Conservation (phyloP, 208 protist species). For the Crithidia mellificae region DNA sequence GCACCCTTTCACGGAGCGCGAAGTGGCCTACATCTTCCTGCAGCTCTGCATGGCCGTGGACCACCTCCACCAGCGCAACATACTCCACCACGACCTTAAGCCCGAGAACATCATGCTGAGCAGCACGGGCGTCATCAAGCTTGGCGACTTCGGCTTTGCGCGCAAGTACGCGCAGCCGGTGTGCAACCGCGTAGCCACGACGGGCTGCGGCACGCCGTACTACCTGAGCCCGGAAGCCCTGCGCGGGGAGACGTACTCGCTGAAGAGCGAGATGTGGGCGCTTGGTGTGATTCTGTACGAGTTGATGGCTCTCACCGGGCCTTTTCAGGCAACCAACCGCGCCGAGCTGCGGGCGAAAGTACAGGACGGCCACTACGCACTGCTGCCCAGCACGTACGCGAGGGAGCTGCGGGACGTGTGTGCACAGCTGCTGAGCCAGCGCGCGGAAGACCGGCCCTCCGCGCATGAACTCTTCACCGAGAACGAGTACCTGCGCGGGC, state of each 20-base stretch:
- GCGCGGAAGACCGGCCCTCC: conserved; percentile 18
- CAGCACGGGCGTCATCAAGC: conserved; percentile 67
- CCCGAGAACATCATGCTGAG: conserved; percentile 89
- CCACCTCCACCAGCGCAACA: conserved; percentile 71
- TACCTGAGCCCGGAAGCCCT: conserved; percentile 91
- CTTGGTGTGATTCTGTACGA: conserved; percentile 81
- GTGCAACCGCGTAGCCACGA: conserved; percentile 37
- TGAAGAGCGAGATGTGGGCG: conserved; percentile 90
- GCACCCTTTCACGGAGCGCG: conserved; percentile 48
- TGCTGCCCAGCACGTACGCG: conserved; percentile 11
- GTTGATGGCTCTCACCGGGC: conserved; percentile 62
- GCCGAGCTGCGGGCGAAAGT: conserved; percentile 15
- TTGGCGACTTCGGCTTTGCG: conserved; percentile 81
- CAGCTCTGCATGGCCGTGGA: conserved; percentile 71
- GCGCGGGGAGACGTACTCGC: conserved; percentile 80
- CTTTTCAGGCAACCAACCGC: conserved; percentile 55
- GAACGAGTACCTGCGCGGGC: conserved; percentile 30
- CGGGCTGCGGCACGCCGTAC: conserved; percentile 80
- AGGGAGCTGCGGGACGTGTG: conserved; percentile 21
- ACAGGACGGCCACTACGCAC: conserved; percentile 6
- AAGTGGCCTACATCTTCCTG: conserved; percentile 60
- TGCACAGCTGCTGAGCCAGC: conserved; percentile 15
- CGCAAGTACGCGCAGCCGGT: conserved; percentile 46
- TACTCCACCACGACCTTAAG: conserved; percentile 93
- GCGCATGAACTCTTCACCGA: conserved; percentile 27